phyloP scores from a whole-genome alignment of 257 asterid genomes.

The Solanum sejunctum region DNA sequence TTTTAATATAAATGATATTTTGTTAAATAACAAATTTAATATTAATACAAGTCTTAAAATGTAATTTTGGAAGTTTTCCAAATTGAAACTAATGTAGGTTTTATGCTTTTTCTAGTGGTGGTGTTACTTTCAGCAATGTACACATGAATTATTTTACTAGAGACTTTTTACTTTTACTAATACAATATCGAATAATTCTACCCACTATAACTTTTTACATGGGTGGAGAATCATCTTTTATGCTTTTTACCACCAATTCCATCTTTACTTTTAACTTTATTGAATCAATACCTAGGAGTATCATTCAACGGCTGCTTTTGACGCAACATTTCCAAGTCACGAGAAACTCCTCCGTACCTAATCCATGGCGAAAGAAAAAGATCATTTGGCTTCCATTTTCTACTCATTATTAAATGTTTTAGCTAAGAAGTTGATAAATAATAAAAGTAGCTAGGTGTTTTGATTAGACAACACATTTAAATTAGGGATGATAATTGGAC shows the following conservation, averaged over 20 bases:
- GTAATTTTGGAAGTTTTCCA: too few relatives aligned
- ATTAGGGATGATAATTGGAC: too few relatives aligned
- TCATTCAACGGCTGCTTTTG: not conserved
- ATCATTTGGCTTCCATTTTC: not conserved
- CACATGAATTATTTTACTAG: too few relatives aligned
- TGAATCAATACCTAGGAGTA: not conserved
- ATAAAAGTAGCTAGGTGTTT: not conserved
- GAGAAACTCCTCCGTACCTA: not conserved
- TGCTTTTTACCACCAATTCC: not conserved
- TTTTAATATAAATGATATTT: too few relatives aligned
- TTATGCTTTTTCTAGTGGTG: not conserved
- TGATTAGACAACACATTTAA: not conserved
- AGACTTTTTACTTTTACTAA: too few relatives aligned
- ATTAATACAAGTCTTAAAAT: too few relatives aligned
- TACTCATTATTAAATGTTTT: not conserved
- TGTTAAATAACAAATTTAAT: too few relatives aligned
- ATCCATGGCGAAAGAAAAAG: not conserved
- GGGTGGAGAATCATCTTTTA: not conserved
- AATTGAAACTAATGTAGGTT: not conserved
- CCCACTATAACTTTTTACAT: not conserved
- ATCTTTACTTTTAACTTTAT: not conserved
- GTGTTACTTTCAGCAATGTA: not conserved
- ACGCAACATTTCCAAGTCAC: not conserved
- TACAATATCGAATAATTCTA: not conserved
- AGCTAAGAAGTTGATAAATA: not conserved